A percentile compares a stretch with the other conserved stretches of the same genome.
Evolutionary conservation across 352 stramenopile species (phyloP).

Genomic region (Phytopythium helicoides): DNA sequence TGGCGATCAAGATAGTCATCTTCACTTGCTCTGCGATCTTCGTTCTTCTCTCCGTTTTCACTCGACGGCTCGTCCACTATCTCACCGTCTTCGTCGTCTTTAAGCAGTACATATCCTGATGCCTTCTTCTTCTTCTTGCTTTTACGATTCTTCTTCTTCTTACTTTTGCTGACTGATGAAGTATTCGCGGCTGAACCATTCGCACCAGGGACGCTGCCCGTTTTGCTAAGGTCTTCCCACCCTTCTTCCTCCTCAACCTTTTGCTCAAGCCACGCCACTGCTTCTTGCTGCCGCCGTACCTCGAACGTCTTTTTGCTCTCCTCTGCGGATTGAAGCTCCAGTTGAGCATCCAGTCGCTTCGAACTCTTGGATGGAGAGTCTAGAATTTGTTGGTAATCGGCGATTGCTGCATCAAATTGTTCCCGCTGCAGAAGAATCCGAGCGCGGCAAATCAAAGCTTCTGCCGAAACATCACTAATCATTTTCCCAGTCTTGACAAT

Average conservation of each 20-base stretch:
- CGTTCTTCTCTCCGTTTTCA: neutral
- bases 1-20: neutral
- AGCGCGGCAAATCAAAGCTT: conserved; percentile 54
- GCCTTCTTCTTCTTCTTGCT: conserved; percentile 57
- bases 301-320: conserved; percentile 38
- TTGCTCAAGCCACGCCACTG: conserved; percentile 51
- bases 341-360: conserved; percentile 60
- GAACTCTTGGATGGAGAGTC: conserved; percentile 53
- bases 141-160: conserved; percentile 57
- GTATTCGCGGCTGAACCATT: conserved; percentile 16
- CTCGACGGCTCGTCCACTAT: conserved; percentile 8
- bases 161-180: conserved; percentile 33
- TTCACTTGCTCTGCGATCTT: too few species aligned
- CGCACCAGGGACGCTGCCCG: conserved; percentile 9
- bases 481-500: conserved; percentile 28
- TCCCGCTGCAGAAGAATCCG: conserved; percentile 41
- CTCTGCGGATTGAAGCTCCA: conserved; percentile 58
- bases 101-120: conserved; percentile 36
- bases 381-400: conserved; percentile 63
- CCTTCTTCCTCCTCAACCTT: conserved; percentile 30
- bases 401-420: conserved; percentile 54
- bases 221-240: conserved; percentile 14
- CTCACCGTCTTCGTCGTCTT: conserved; percentile 36
- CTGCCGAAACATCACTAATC: conserved; percentile 48
- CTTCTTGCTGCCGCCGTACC: conserved; percentile 42